Evolutionary conservation across 768 basidiomycete species (phyloP), one percentile per base, ranked within the genome.

Genomic region (Porphyrellus cyaneotinctus): DNA sequence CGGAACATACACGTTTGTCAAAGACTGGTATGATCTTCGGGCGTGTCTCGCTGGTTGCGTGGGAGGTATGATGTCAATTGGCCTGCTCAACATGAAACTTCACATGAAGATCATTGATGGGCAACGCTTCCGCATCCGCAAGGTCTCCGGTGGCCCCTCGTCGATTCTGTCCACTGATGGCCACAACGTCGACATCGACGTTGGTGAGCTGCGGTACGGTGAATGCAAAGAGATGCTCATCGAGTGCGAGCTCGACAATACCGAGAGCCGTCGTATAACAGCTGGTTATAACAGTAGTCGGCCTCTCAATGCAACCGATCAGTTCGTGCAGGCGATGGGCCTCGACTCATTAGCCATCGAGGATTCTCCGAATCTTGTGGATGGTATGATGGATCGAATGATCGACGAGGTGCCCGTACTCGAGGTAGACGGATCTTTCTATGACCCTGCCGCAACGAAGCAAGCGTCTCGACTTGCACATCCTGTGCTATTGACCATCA

Each of bases 161-260:
- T 86, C 89, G 10, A 88, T 98, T 67, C 79, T 98, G 31, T 82
- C 89, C 3, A 84, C 84, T n/a, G 91, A 94, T 58, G 97, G 97
- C 6, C 85, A 90, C 65, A 87, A 97, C 64, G 93, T 95, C 42
- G 95, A 99, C 67, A 84, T 98, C 52, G 94, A 97, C 64, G 79
- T 98, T 20, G 89, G 92, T 36, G 95, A 98, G 73, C 74, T 98
- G 62, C 78, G 94, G 50, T 95, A 91, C 64, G 97, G 97, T n/a
- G 95, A 98, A 75, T 80, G 84, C 64, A 91, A 95, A 72, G 97
- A 99, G 79, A 93, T 99, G 83, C 78, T 99, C 20, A 83, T 99
- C 55, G 95, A 99, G 72, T 68, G 67, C 30, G 97, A 99, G 72
- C 79, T 97, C 54, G 89, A 93, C 65, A 90, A 91, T 62, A 74